A percentile compares a stretch with the other conserved stretches of the same genome.
phyloP scores from a whole-genome alignment of 2,329 filamentous ascomycete species.

The Calonectria pseudoturangicola region DNA sequence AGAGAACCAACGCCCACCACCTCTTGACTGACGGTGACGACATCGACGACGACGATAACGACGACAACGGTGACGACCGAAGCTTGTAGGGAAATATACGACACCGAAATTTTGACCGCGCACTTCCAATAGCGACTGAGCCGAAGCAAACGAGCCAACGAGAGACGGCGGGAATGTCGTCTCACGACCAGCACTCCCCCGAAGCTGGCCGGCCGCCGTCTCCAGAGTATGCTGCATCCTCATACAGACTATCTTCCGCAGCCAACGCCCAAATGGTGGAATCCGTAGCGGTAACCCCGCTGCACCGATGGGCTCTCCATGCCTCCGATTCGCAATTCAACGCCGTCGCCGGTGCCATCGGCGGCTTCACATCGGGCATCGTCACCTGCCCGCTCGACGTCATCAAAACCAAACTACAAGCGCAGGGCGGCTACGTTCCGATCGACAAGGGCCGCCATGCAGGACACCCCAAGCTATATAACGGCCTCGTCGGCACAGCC shows the following conservation, averaged over 20 bases:
- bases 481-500: constrained; percentile 90
- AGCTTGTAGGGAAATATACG: neutral
- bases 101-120: neutral
- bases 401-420: constrained; percentile 98
- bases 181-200: constrained; percentile 68
- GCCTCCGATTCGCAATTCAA: constrained; percentile 82
- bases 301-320: constrained; percentile 74
- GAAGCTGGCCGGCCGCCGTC: constrained; percentile 57
- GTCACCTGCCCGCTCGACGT: constrained; percentile 98
- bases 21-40: constrained; percentile 14
- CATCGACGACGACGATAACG: neutral
- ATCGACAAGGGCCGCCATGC: constrained; percentile 69
- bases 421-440: constrained; percentile 87
- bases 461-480: constrained; percentile 80
- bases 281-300: constrained; percentile 60
- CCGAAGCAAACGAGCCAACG: constrained; percentile 34
- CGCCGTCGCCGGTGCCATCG: constrained; percentile 89
- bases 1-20: constrained; percentile 12
- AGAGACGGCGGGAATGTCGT: constrained; percentile 64
- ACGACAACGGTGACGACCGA: neutral
- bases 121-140: neutral
- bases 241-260: constrained; percentile 59
- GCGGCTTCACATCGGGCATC: constrained; percentile 93
- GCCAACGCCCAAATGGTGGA: constrained; percentile 59
- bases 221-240: constrained; percentile 61